Evolutionary conservation across 441 rosid species (phyloP).

Genomic region (Isatis lusitanica): DNA sequence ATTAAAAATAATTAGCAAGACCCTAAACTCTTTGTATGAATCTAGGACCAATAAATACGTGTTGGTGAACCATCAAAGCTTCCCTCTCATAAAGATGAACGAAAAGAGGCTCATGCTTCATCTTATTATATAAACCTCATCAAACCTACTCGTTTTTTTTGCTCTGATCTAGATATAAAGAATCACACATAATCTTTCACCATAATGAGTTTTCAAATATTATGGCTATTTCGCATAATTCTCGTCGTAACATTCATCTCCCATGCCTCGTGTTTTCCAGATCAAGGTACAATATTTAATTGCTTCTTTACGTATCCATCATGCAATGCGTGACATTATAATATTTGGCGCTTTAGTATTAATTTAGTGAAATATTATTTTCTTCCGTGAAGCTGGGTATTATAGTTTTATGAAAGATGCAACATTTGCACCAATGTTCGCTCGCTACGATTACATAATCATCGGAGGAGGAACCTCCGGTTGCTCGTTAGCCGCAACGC

Average conservation of each 20-base stretch:
- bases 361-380: background rate
- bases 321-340: slow-evolving; percentile 17
- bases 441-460: slow-evolving; percentile 52
- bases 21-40: slow-evolving; percentile 41
- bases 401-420: slow-evolving; percentile 56
- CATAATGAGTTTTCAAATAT: slow-evolving; percentile 31
- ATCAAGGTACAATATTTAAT: slow-evolving; percentile 39
- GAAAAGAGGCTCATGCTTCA: slow-evolving; percentile 36
- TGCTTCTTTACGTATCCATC: slow-evolving; percentile 3
- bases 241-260: slow-evolving; percentile 29
- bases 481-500: slow-evolving; percentile 59
- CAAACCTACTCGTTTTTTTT: slow-evolving; percentile 31
- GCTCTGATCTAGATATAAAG: slow-evolving; percentile 19
- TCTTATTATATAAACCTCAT: slow-evolving; percentile 36
- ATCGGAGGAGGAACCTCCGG: slow-evolving; percentile 69
- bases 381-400: slow-evolving; percentile 39
- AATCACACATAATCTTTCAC: slow-evolving; percentile 18
- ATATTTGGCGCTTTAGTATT: background rate
- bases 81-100: slow-evolving; percentile 33
- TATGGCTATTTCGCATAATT: slow-evolving; percentile 22
- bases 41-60: slow-evolving; percentile 26
- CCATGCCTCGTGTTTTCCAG: slow-evolving; percentile 37
- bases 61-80: slow-evolving; percentile 44
- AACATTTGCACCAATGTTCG: slow-evolving; percentile 40
- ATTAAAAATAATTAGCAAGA: slow-evolving; percentile 13